Base-by-base conservation (phyloP, 78 protist species). In the Dictyostelium purpureum region DNA sequence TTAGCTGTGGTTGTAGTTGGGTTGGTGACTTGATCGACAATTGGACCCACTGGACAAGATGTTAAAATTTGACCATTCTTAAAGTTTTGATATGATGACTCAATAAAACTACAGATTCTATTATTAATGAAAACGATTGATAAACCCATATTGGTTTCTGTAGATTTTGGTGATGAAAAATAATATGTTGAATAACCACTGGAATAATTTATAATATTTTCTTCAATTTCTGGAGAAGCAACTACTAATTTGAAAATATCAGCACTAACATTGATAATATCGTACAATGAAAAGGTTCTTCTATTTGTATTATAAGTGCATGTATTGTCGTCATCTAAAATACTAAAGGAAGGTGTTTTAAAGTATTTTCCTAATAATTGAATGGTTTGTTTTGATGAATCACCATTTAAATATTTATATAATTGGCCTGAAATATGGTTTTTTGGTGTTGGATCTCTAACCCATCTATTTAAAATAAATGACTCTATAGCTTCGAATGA, bases 11-110 rank as follows among this genome's bases (percentile, higher is more conserved):
- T 31, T 37, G 49, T 4, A 0, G 26, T 33, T 65, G 74, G 74
- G 35, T 65, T 35, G 16, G 18, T 28, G 14, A 37, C 43, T 16
- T 65, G 49, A 35, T 65, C 19, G 14, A 65, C 19, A 35, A 65
- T 35, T 35, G 73, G 73, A 65, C 33, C 38, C 9, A 65, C 19
- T 65, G 73, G 38, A 65, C 73, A 65, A 33, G 73, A 65, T 65
- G 9, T 31, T 65, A 65, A 65, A 18, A 65, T 35, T 33, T 65
- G 26, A 18, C 49, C 73, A 65, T 35, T 65, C 33, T 65, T 31
- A 14, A 28, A 65, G 14, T 65, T 43, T 35, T 65, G 49, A 65
- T 18, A 28, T 4, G 49, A 18, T 65, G 73, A 65, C 33, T 65
- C 73, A 10, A 10, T 35, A 18, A 65, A 65, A 37, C 73, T 37